Evolutionary conservation across 1,284 basidiomycete genomes (phyloP), one percentile per base, ranked within the genome.

Genomic region (Ganoderma meredithae): DNA sequence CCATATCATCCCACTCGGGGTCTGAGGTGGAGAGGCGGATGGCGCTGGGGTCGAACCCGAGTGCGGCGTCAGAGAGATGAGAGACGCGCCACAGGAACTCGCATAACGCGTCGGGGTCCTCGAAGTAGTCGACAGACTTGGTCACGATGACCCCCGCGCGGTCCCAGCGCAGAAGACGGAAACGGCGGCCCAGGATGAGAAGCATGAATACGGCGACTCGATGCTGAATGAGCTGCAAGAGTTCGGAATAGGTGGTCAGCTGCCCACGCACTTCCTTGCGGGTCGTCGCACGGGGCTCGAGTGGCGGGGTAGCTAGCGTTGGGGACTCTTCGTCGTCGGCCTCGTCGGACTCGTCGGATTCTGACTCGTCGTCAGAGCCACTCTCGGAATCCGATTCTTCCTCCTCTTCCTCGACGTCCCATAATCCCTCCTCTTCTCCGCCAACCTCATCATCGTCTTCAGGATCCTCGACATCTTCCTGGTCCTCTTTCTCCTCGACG

Each of bases 1-100:
- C 31, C 40, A 66, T 59, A 10, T 19, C 13, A 8, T 40, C 40
- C 49, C 61, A 62, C n/a, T 61, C 59, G 4, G 59, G 19, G 17
- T 52, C 60, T 17, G 17, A 36, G 6, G n/a, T 49, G 2, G 25
- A 31, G 25, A 65, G 25, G 17, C 39, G 60, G 5, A 43, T 43
- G 2, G 63, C 69, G 2, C 59, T 64, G 12, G 62, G 44, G 40
- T 71, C 69, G 17, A 61, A 39, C 5, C 69, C 69, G 8, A 64
- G 69, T 1, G 31, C 25, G 6, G 58, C 59, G 36, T 62, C 49
- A 1, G 61, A 41, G 6, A 43, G 44, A 5, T n/a, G 58, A 0
- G 66, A 56, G 58, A 64, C 56, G 27, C 62, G 55, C 61, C 67
- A 64, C 33, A 71, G 41, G 59, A 71, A 63, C 15, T 66, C 52